phyloP scores from a whole-genome alignment of 352 stramenopile genomes.

The Globisporangium nagaii region DNA sequence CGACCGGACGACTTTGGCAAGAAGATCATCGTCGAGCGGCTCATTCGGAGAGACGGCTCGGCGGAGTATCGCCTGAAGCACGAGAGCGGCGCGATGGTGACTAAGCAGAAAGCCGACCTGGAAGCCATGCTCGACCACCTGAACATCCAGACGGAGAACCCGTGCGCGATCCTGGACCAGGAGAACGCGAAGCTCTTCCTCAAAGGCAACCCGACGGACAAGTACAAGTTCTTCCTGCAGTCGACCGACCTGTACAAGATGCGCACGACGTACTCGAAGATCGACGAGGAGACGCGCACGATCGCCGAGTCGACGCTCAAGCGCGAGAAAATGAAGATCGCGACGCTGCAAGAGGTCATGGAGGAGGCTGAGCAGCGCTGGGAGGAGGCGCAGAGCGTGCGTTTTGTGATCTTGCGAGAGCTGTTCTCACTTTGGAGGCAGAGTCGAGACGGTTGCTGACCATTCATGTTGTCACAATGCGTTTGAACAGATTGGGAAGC shows the following conservation, averaged over 20 bases:
- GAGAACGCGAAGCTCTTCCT: conserved; percentile 98
- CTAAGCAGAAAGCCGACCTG: conserved; percentile 89
- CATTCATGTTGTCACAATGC: not conserved
- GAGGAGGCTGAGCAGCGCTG: conserved; percentile 65
- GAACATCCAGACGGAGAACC: conserved; percentile 96
- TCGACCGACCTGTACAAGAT: conserved; percentile 94
- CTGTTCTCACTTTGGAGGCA: too few species aligned
- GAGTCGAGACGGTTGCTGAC: too few species aligned
- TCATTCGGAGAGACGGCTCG: conserved; percentile 81
- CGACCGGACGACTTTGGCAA: conserved; percentile 90
- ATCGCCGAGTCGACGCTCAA: conserved; percentile 60
- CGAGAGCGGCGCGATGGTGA: conserved; percentile 52
- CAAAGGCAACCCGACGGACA: conserved; percentile 91
- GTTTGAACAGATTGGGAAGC: conserved; percentile 46
- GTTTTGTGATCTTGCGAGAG: conserved; percentile 7
- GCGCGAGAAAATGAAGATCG: conserved; percentile 61
- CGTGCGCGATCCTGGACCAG: conserved; percentile 95
- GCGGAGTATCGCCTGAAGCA: conserved; percentile 74
- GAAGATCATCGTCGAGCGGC: conserved; percentile 90
- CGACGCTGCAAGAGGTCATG: conserved; percentile 45
- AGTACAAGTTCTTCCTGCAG: conserved; percentile 97
- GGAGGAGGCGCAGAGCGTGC: conserved; percentile 68
- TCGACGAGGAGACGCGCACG: conserved; percentile 69
- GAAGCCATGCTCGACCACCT: conserved; percentile 93
- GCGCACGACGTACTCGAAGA: conserved; percentile 80